Conservation (phyloP, 805 yeast genomes). For the Yamadazyma akitaensis region DNA sequence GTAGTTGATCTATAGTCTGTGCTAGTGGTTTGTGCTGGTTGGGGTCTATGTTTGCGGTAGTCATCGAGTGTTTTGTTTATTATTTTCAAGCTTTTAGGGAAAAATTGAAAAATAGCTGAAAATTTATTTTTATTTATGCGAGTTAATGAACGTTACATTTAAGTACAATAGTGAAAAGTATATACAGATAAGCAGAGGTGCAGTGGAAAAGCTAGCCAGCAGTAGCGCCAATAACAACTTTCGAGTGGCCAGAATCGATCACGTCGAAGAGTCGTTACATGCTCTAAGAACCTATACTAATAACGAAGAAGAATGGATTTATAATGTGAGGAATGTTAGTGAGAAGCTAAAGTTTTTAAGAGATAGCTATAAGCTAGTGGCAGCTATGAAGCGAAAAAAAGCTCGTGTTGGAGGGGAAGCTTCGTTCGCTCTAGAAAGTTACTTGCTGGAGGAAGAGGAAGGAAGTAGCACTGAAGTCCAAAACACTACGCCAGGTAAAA, state of each 20-base stretch:
- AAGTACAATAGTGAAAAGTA: conserved; percentile 1
- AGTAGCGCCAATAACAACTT: not conserved
- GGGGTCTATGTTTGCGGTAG: conserved; percentile 25
- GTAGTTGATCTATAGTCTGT: conserved; percentile 30
- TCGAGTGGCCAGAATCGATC: not conserved
- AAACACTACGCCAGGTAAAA: not conserved
- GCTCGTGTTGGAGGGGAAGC: not conserved
- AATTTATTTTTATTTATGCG: not conserved
- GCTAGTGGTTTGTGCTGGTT: conserved; percentile 25
- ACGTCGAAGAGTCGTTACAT: conserved; percentile 5
- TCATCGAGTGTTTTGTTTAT: conserved; percentile 20
- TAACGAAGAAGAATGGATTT: conserved; percentile 20
- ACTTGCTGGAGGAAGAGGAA: conserved; percentile 13
- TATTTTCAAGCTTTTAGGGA: not conserved
- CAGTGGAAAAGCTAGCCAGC: not conserved
- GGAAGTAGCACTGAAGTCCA: conserved; percentile 7
- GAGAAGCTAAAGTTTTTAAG: conserved; percentile 26
- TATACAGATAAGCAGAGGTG: not conserved
- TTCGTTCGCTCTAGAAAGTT: not conserved
- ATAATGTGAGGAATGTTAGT: conserved; percentile 21
- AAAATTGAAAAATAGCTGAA: not conserved
- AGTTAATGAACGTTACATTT: conserved; percentile 6
- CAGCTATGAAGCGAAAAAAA: conserved; percentile 19
- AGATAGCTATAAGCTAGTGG: conserved; percentile 26
- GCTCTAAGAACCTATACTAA: conserved; percentile 6